Evolutionary conservation across 768 basidiomycete species (phyloP).

Genomic region (Auriscalpium vulgare): DNA sequence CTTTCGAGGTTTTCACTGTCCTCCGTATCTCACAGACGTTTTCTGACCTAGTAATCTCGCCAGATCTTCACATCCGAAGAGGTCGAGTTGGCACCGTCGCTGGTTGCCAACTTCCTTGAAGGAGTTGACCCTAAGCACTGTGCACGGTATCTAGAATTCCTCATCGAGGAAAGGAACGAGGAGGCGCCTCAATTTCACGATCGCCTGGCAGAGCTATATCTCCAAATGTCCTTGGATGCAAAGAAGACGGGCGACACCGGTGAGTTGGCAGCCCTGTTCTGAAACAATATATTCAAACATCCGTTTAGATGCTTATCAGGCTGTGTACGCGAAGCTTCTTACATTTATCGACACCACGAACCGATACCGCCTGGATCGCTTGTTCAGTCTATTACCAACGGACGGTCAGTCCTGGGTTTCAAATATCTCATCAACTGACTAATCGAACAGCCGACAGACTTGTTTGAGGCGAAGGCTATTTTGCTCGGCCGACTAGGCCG

Average conservation of each 20-base stretch:
- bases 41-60: background rate
- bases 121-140: constrained; percentile 61
- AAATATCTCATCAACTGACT: background rate
- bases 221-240: constrained; percentile 53
- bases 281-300: constrained; percentile 3
- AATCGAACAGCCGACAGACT: constrained; percentile 37
- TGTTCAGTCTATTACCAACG: constrained; percentile 74
- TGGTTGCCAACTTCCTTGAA: constrained; percentile 75
- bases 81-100: constrained; percentile 74
- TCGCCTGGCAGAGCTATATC: constrained; percentile 81
- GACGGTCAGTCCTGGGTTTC: constrained; percentile 47
- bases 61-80: constrained; percentile 97
- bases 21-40: background rate
- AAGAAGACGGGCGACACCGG: constrained; percentile 55
- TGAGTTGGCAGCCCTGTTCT: constrained; percentile 21
- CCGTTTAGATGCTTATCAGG: constrained; percentile 36
- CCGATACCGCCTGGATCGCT: constrained; percentile 65
- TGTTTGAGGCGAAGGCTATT: constrained; percentile 88
- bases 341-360: constrained; percentile 66
- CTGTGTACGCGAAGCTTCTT: constrained; percentile 63
- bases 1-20: constrained; percentile 50
- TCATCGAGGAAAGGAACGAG: constrained; percentile 71
- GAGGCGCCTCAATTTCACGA: constrained; percentile 69
- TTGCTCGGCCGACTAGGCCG: constrained; percentile 83
- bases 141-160: constrained; percentile 75